Conservation (phyloP, 75 land plant species). For the Isoetes taiwanensis region DNA sequence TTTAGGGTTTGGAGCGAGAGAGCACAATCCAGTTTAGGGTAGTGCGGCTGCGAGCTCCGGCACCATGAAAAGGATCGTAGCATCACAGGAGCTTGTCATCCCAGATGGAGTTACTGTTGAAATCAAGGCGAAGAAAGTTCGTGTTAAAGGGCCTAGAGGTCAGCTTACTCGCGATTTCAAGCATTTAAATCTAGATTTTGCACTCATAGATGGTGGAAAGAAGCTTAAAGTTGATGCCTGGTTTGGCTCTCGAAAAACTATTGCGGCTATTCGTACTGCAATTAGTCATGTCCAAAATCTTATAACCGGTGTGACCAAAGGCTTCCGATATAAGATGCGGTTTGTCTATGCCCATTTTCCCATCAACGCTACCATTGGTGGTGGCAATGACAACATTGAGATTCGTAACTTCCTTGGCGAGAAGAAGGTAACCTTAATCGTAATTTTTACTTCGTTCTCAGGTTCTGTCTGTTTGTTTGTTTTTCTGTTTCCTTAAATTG, state of each 20-base stretch:
- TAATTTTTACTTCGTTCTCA: too few relatives aligned
- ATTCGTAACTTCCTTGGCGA: conserved; percentile 86
- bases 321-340: conserved; percentile 76
- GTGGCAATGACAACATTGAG: conserved; percentile 40
- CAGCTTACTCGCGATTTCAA: conserved; percentile 33
- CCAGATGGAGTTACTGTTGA: conserved; percentile 56
- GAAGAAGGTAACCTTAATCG: conserved; percentile 72
- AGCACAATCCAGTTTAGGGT: too few relatives aligned
- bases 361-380: conserved; percentile 60
- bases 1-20: too few relatives aligned
- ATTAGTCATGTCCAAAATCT: conserved; percentile 64
- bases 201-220: conserved; percentile 23
- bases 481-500: neutral
- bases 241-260: conserved; percentile 74
- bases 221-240: conserved; percentile 77
- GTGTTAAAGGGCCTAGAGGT: conserved; percentile 60
- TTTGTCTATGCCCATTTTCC: conserved; percentile 88
- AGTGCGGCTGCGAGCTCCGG: too few relatives aligned
- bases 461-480: too few relatives aligned
- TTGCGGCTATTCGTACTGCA: conserved; percentile 77
- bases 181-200: conserved; percentile 29
- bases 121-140: conserved; percentile 52
- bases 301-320: conserved; percentile 78
- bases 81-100: conserved; percentile 58
- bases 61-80: conserved; percentile 66